Conservation (phyloP, 2,329 filamentous ascomycete species). For the Cladosporium sphaerospermum region DNA sequence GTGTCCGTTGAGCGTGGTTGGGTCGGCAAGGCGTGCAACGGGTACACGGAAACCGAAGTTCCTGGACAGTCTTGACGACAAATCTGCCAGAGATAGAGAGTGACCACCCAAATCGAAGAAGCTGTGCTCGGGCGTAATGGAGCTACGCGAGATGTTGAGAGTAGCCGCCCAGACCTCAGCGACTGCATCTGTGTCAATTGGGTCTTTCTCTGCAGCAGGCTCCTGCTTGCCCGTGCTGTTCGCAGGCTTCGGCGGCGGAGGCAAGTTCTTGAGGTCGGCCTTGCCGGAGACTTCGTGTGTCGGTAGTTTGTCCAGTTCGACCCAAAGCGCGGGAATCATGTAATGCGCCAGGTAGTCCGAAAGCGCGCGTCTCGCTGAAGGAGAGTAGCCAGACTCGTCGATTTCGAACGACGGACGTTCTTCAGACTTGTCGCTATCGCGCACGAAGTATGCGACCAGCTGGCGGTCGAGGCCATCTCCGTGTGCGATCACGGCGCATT, state of each 20-base stretch:
- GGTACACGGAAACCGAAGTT: constrained; percentile 69
- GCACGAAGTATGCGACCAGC: constrained; percentile 69
- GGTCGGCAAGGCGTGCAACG: constrained; percentile 63
- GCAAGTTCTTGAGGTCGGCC: constrained; percentile 65
- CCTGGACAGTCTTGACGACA: constrained; percentile 63
- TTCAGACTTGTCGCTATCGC: constrained; percentile 53
- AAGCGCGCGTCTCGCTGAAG: constrained; percentile 59
- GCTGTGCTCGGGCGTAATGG: constrained; percentile 63
- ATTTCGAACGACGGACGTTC: constrained; percentile 59
- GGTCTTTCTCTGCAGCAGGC: constrained; percentile 48
- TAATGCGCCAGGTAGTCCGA: constrained; percentile 67
- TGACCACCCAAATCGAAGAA: constrained; percentile 81
- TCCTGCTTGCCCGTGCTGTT: constrained; percentile 34
- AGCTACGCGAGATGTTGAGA: constrained; percentile 56
- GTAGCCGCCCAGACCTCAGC: constrained; percentile 66
- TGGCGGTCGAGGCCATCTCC: constrained; percentile 71
- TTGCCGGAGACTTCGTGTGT: constrained; percentile 77
- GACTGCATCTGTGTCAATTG: constrained; percentile 61
- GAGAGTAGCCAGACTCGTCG: constrained; percentile 65
- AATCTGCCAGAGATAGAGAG: constrained; percentile 68
- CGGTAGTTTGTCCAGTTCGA: constrained; percentile 63
- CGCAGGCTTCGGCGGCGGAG: constrained; percentile 50
- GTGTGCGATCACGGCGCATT: constrained; percentile 66
- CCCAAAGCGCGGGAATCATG: constrained; percentile 76
- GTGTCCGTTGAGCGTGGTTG: constrained; percentile 66